Conservation (phyloP, 225 moss, liverwort and hornwort genomes). For the Pseudisothecium myosuroides region DNA sequence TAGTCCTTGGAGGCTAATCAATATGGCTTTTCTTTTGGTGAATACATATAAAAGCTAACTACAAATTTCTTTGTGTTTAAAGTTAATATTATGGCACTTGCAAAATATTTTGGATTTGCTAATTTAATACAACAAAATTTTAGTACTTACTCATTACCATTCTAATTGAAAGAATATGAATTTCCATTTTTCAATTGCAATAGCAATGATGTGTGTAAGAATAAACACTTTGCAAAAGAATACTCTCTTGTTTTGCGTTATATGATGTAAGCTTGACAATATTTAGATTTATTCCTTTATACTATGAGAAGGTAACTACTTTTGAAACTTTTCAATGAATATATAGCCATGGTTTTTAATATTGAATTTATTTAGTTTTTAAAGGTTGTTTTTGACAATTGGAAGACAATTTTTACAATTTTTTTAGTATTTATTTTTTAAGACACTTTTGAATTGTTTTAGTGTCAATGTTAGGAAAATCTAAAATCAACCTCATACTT, state of each 20-base stretch:
- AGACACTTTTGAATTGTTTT: too few species aligned
- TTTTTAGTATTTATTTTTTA: not conserved
- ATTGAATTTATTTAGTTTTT: not conserved
- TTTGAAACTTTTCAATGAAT: not conserved
- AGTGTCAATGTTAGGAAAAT: not conserved
- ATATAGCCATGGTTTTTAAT: too few species aligned
- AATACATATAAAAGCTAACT: not conserved
- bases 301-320: too few species aligned
- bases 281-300: not conserved
- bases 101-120: too few species aligned
- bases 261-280: not conserved
- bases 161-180: not conserved
- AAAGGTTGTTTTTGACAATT: not conserved
- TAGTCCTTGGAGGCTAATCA: fast-evolving
- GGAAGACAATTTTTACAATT: not conserved
- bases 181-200: not conserved
- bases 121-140: not conserved
- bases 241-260: not conserved
- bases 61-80: not conserved
- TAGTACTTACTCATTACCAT: not conserved
- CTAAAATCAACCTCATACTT: not conserved
- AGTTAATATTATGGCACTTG: not conserved
- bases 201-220: not conserved
- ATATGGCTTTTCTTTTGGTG: not conserved
- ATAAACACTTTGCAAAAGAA: not conserved